Base-by-base conservation (phyloP, 805 yeast species). In the Kuraishia piskuri region DNA sequence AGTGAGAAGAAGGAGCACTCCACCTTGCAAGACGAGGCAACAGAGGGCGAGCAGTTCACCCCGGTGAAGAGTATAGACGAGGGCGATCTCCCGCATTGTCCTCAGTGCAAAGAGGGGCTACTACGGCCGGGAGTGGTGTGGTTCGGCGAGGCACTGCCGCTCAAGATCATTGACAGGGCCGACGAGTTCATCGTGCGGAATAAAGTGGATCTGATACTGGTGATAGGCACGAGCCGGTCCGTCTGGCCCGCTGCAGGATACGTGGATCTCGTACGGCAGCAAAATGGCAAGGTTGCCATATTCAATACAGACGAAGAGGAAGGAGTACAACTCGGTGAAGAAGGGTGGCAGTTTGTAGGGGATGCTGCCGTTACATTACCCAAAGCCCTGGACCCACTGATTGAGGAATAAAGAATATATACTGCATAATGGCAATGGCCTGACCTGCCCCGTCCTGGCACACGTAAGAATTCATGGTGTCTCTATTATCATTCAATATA, bases 201-300 rank as follows among this genome's bases (percentile, higher is more conserved):
- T 23, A 67, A 67, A 4, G 84, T 88, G 22, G 96, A 90, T 61
- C 68, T 90, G 61, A 82, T 89, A 2, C 69, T 90, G 51, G 95
- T 90, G 17, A 80, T 90, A 7, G 97, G 97, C 1, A 88, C 96
- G 1, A 84, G 91, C 31, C 89, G 92, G 4, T 73, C 83, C 0
- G 90, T 87, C 2, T 90, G 95, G 84, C 97, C 97, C 3, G 96
- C 96, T 2, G 90, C 91, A 56, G 88, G 96, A 12, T 90, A 88
- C 64, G 91, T 90, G 22, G 95, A 90, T 56, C 72, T 90, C 57
- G 88, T 88, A 1, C 72, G 72, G 56, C 73, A 73, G 55, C 81
- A 81, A 53, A 95, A 95, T 4, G 96, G 96, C 1, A 82, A 81
- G 57, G 85, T 89, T 20, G 96, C 96, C 1, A 78, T 90, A 0